Evolutionary conservation across 108 stramenopile species (phyloP).

Genomic region (Nitzschia palea): DNA sequence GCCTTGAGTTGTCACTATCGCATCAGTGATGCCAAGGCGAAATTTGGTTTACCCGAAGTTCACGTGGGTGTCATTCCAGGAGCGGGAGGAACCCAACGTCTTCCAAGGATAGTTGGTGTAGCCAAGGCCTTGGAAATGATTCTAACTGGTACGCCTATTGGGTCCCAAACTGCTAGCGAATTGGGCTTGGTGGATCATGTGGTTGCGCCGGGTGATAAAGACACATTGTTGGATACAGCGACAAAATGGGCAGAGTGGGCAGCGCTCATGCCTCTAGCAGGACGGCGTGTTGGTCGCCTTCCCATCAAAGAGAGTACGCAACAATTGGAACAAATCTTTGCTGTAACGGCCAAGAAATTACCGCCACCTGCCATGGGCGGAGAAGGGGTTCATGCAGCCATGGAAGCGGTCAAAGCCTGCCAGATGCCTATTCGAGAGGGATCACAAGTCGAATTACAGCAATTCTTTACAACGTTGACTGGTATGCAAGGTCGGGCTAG

Average conservation of each 20-base stretch:
- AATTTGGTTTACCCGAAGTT: constrained; percentile 93
- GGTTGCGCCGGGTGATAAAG: constrained; percentile 10
- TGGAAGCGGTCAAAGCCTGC: constrained; percentile 83
- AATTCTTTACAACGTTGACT: constrained; percentile 66
- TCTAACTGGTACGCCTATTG: constrained; percentile 68
- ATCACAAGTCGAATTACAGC: constrained; percentile 59
- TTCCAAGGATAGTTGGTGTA: constrained; percentile 86
- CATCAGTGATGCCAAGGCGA: constrained; percentile 45
- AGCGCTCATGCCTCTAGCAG: constrained; percentile 41
- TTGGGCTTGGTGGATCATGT: constrained; percentile 63
- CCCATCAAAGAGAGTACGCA: constrained; percentile 40
- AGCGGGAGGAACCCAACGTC: constrained; percentile 96
- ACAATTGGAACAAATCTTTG: constrained; percentile 56
- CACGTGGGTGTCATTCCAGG: constrained; percentile 96
- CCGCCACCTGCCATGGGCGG: constrained; percentile 72
- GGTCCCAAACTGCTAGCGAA: constrained; percentile 52
- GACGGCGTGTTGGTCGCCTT: constrained; percentile 47
- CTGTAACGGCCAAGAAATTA: constrained; percentile 56
- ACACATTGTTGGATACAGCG: constrained; percentile 46
- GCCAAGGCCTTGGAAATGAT: constrained; percentile 83
- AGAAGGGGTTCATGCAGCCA: constrained; percentile 62
- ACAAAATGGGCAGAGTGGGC: constrained; percentile 65
- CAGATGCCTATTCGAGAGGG: constrained; percentile 60
- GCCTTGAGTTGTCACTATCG: constrained; percentile 94
- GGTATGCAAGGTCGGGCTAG: constrained; percentile 77